phyloP scores from a whole-genome alignment of 1,284 basidiomycete species.

The Cutaneotrichosporon cavernicola region DNA sequence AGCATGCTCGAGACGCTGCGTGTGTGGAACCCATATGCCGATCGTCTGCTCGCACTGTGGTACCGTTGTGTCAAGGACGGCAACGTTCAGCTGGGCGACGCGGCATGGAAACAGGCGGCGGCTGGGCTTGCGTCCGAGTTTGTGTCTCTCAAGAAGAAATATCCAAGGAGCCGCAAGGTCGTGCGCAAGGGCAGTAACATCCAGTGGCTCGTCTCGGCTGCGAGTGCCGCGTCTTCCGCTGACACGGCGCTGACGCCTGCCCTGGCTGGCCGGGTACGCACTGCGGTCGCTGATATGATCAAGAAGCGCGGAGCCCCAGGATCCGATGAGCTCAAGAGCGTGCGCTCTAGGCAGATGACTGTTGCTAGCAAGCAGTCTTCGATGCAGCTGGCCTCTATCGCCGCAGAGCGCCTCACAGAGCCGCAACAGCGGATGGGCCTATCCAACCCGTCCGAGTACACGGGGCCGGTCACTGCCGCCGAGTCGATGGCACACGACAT shows the following conservation, averaged over 20 bases:
- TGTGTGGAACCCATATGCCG: slow-evolving; percentile 15
- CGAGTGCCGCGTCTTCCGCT: not conserved
- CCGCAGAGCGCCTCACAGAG: not conserved
- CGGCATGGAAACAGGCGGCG: not conserved
- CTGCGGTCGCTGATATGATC: slow-evolving; percentile 6
- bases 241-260: not conserved
- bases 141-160: not conserved
- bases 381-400: not conserved
- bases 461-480: not conserved
- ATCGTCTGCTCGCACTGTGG: slow-evolving; percentile 14
- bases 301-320: slow-evolving; percentile 14
- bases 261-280: slow-evolving; percentile 10
- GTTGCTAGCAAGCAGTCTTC: not conserved
- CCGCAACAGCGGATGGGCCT: slow-evolving; percentile 5
- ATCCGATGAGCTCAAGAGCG: not conserved
- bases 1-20: slow-evolving; percentile 6
- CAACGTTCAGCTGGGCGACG: not conserved
- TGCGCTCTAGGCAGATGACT: not conserved
- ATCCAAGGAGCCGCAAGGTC: not conserved
- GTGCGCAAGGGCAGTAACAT: slow-evolving; percentile 6
- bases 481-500: slow-evolving; percentile 2
- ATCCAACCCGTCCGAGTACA: not conserved
- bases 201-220: slow-evolving; percentile 7
- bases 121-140: slow-evolving; percentile 6
- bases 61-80: slow-evolving; percentile 1